These are phyloP conservation scores for Fusarium neocosmosporiellum DNA, from an alignment of 2,329 filamentous ascomycete species.

Conservation along the genomic window DNA sequence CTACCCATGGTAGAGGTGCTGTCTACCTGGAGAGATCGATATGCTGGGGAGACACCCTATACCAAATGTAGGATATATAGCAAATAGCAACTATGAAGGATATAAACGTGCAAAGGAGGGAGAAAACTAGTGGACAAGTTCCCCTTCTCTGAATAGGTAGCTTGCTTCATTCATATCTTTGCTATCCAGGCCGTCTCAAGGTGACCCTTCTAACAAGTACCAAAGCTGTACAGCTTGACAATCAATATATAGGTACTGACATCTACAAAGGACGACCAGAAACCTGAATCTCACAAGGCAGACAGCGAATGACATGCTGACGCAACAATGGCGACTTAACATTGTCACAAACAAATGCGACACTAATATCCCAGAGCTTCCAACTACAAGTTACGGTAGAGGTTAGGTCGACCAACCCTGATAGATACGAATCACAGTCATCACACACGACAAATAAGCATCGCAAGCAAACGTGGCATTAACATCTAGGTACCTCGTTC, in stretches of 20 bases:
- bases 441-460: slow-evolving; percentile 6
- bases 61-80: too few species aligned
- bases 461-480: slow-evolving; percentile 40
- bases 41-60: neutral
- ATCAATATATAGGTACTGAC: neutral
- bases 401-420: neutral
- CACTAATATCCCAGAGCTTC: neutral
- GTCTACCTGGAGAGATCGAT: neutral
- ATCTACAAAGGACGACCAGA: neutral
- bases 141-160: too few species aligned
- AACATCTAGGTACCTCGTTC: slow-evolving; percentile 40
- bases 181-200: neutral
- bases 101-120: neutral
- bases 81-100: neutral
- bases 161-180: neutral
- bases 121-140: neutral
- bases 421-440: neutral
- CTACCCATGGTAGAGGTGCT: neutral
- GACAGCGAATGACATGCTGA: neutral
- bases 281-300: neutral
- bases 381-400: neutral
- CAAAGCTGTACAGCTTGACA: neutral
- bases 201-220: neutral
- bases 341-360: neutral
- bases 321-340: neutral